Percentiles rank a stretch among this genome's conserved stretches.
phyloP scores from a whole-genome alignment of 305 asterid genomes.

The Rubia balearica region DNA sequence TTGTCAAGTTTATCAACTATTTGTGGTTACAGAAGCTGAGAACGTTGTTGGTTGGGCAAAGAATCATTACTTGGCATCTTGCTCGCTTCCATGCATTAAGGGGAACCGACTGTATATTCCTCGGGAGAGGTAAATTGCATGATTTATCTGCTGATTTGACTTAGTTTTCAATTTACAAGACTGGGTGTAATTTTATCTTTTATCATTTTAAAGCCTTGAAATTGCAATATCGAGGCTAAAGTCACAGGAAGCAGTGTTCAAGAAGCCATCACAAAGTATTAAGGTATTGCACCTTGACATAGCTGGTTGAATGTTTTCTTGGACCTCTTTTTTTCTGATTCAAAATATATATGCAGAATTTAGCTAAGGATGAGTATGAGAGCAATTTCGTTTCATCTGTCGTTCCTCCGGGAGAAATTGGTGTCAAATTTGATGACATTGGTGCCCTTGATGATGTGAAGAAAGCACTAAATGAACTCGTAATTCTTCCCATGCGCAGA shows the following conservation, averaged over 20 bases:
- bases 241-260: conserved; percentile 63
- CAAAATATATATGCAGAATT: conserved; percentile 45
- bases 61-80: conserved; percentile 76
- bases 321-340: neutral
- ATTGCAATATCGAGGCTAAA: conserved; percentile 75
- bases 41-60: conserved; percentile 95
- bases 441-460: conserved; percentile 99
- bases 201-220: conserved; percentile 56
- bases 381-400: conserved; percentile 89
- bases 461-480: conserved; percentile 83
- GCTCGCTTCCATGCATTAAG: conserved; percentile 64
- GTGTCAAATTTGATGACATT: conserved; percentile 88
- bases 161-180: neutral
- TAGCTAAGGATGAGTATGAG: conserved; percentile 97
- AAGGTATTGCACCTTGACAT: conserved; percentile 41
- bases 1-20: conserved; percentile 11
- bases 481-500: conserved; percentile 92
- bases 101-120: conserved; percentile 70
- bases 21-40: conserved; percentile 66
- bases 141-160: conserved; percentile 16
- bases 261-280: conserved; percentile 79
- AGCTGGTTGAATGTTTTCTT: neutral
- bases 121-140: conserved; percentile 64
- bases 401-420: conserved; percentile 95
- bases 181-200: conserved; percentile 18